Percentiles rank a stretch among this genome's conserved stretches.
These are phyloP conservation scores for Eucalyptus pauciflora DNA, from an alignment of 345 rosid species.

Conservation along the genomic window DNA sequence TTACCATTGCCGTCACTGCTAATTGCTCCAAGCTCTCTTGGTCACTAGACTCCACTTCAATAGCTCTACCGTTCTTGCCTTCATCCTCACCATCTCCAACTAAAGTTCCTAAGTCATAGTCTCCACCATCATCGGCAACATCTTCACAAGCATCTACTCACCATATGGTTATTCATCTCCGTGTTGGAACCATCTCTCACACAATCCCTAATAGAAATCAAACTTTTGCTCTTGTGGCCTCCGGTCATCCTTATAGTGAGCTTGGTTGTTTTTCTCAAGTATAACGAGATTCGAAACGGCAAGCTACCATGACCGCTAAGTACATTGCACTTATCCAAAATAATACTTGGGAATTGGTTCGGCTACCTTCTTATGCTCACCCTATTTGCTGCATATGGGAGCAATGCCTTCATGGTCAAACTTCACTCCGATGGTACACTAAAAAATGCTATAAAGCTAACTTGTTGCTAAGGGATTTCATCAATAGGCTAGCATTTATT, in stretches of 20 bases:
- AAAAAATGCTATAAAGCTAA: background rate
- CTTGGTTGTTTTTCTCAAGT: background rate
- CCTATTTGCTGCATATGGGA: background rate
- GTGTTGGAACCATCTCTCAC: background rate
- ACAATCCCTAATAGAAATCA: background rate
- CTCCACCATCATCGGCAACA: background rate
- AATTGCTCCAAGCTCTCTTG: background rate
- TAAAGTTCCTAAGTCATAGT: background rate
- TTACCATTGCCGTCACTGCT: background rate
- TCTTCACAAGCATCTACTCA: background rate
- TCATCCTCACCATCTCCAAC: background rate
- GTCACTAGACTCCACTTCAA: background rate
- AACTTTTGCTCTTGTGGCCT: rapidly evolving
- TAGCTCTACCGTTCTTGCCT: background rate
- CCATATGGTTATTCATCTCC: background rate
- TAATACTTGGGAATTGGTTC: background rate
- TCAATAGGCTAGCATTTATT: background rate
- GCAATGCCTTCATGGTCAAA: background rate
- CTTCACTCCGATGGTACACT: background rate
- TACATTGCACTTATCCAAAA: background rate
- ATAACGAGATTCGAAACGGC: background rate
- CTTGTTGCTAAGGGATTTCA: background rate
- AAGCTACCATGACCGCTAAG: background rate
- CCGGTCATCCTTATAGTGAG: background rate
- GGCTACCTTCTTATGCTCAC: background rate